Evolutionary conservation across 139 green algal species (phyloP), one percentile per base, ranked within the genome.

Genomic region (Trebouxia sp.): DNA sequence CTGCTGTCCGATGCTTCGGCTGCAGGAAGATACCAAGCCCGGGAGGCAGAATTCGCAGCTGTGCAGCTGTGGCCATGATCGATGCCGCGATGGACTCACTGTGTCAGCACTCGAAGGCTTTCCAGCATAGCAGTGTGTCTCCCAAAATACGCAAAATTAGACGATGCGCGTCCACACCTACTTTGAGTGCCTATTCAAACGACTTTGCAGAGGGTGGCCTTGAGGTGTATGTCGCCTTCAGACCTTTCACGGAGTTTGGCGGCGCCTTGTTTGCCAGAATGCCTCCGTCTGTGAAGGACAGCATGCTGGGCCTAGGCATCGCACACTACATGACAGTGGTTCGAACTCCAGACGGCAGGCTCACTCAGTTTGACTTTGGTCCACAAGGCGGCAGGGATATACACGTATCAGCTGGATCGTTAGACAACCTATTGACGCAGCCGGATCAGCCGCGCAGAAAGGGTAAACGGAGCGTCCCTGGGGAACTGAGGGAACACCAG

Each of bases 361-460:
- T 79, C 26, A 75, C 28, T 5, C 76, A 78, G 45, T 79, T 82
- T 26, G 81, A 85, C 41, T 85, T 85, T 70, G 81, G 81, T 0
- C 81, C 81, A 1, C 37, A 30, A 3, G 75, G 75, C 5, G 75
- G 81, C 5, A 24, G 65, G 24, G 75, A 79, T 28, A 82, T 81
- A 9, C 30, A 72, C 53, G 17, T 79, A 17, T 65, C 72, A 26
- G 48, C 42, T 8, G n/a, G 45, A 9, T 79, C 45, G 41, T 28
- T 77, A 38, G 69, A 77, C 43, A 53, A 76, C 7, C 42, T 66
- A 50, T 20, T 42, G 22, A 35, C 55, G 41, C n/a, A n/a, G n/a
- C 35, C 37, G 42, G 50, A 65, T 65, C 43, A 70, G 76, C 45
- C 45, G 37, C 56, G 56, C 12, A 81, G 37, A 14, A 43, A 22